Evolutionary conservation across 805 yeast species (phyloP).

Genomic region (Kodamaea kakaduensis): DNA sequence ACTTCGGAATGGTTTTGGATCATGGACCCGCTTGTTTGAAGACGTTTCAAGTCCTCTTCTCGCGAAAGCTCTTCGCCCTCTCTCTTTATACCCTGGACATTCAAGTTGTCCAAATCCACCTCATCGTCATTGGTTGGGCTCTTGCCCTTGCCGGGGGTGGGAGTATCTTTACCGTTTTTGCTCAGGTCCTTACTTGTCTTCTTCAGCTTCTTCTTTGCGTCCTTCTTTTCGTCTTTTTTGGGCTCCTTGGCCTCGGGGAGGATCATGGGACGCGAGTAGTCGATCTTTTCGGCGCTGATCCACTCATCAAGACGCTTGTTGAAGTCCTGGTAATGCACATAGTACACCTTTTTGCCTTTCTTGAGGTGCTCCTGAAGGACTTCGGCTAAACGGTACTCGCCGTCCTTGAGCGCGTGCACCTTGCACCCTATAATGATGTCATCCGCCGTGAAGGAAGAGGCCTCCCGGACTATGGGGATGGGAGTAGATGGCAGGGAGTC

Average conservation of each 20-base stretch:
- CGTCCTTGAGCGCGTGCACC: conserved; percentile 77
- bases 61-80: conserved; percentile 72
- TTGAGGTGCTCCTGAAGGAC: conserved; percentile 70
- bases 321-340: conserved; percentile 91
- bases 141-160: conserved; percentile 13
- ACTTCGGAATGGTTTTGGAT: conserved; percentile 83
- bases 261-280: conserved; percentile 63
- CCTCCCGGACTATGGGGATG: conserved; percentile 4
- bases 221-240: conserved; percentile 40
- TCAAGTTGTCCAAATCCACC: conserved; percentile 78
- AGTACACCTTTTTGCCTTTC: conserved; percentile 75
- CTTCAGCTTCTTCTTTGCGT: conserved; percentile 24
- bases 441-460: conserved; percentile 27
- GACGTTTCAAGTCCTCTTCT: conserved; percentile 88
- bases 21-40: conserved; percentile 96
- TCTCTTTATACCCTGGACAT: conserved; percentile 73
- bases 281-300: conserved; percentile 71
- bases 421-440: conserved; percentile 75
- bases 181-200: conserved; percentile 15
- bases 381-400: conserved; percentile 77
- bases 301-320: conserved; percentile 97
- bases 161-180: conserved; percentile 17
- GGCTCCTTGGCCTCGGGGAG: conserved; percentile 60
- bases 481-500: not conserved
- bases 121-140: conserved; percentile 51